Evolutionary conservation across 169 alveolate species (phyloP), one percentile per base, ranked within the genome.

Genomic region (Eimeria sp.): DNA sequence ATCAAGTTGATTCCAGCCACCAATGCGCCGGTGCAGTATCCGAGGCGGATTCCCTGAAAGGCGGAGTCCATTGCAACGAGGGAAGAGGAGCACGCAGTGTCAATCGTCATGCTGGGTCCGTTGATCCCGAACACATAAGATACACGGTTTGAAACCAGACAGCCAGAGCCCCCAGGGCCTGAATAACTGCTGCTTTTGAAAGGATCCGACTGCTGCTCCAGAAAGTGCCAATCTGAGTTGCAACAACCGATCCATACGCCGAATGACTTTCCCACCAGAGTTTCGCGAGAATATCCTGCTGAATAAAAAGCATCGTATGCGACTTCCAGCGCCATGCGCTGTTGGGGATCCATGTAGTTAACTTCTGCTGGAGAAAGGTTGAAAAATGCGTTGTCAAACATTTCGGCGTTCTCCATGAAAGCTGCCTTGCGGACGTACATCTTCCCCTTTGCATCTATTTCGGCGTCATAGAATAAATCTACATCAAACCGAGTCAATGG

Each of bases 51-150:
- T 11, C 43, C 51, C 72, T 78, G 89, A 45, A 76, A 57, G 6
- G 98, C 97, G 25, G 89, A 95, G 70, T 96, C 98, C 43, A 96
- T 57, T 25, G 97, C 97, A 25, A 97, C 98, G 11, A 97, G 94
- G 43, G 98, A 96, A 45, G 98, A 97, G 22, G 98, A 97, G 76
- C 98, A 97, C 6, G 98, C 98, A 14, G 98, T 97, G 89, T 97
- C 98, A 72, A 97, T 72, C 30, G 98, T 97, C 84, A 96, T 58
- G 73, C 97, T 96, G 1, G 98, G 98, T 6, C 98, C 98, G 54
- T 87, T 84, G n/a, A 97, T 57, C 0, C 94, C 80, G 40, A 95
- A 95, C 14, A 58, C 95, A 75, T 94, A 96, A 16, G 97, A 95
- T 5, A 97, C 13, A 89, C 98, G 89, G 90, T 97, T 97, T 34